Percentiles rank a stretch among this genome's conserved stretches.
Evolutionary conservation across 2,329 filamentous ascomycete species (phyloP).

Genomic region (Xylariomycetidae sp.): DNA sequence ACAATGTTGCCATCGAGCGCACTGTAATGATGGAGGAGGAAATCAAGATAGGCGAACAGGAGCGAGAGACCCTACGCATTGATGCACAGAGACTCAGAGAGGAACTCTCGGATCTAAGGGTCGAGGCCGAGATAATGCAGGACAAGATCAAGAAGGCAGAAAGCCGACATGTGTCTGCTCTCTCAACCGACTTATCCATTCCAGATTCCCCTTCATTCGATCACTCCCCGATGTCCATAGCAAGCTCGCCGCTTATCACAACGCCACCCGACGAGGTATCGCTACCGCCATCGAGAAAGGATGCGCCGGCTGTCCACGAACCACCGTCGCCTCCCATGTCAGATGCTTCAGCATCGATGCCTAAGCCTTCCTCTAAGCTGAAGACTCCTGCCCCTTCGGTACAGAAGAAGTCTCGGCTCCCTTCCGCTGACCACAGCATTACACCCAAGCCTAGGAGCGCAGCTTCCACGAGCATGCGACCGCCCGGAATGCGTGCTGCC

Average conservation of each 20-base stretch:
- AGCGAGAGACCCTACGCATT: conserved; percentile 83
- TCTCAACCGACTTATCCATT: conserved; percentile 59
- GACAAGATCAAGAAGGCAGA: conserved; percentile 82
- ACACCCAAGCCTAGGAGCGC: conserved; percentile 48
- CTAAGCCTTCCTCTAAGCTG: conserved; percentile 43
- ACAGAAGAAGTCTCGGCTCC: conserved; percentile 47
- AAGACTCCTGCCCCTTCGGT: conserved; percentile 29
- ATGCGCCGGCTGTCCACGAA: conserved; percentile 65
- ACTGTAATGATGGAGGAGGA: conserved; percentile 93
- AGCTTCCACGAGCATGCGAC: conserved; percentile 32
- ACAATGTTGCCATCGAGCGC: conserved; percentile 89
- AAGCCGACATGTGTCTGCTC: conserved; percentile 50
- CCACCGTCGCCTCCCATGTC: conserved; percentile 94
- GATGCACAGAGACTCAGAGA: conserved; percentile 86
- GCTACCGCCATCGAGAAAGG: conserved; percentile 45
- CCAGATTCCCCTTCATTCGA: conserved; percentile 70
- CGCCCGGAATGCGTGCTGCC: conserved; percentile 39
- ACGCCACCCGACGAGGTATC: conserved; percentile 76
- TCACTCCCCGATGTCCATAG: conserved; percentile 74
- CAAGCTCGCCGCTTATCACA: conserved; percentile 83
- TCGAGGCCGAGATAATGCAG: conserved; percentile 89
- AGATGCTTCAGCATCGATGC: conserved; percentile 65
- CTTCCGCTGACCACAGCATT: conserved; percentile 48
- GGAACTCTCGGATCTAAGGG: conserved; percentile 87
- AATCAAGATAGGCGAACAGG: conserved; percentile 84